These are phyloP conservation scores for Aspergillus puulaauensis DNA, from an alignment of 2,329 filamentous ascomycete species.

Conservation along the genomic window DNA sequence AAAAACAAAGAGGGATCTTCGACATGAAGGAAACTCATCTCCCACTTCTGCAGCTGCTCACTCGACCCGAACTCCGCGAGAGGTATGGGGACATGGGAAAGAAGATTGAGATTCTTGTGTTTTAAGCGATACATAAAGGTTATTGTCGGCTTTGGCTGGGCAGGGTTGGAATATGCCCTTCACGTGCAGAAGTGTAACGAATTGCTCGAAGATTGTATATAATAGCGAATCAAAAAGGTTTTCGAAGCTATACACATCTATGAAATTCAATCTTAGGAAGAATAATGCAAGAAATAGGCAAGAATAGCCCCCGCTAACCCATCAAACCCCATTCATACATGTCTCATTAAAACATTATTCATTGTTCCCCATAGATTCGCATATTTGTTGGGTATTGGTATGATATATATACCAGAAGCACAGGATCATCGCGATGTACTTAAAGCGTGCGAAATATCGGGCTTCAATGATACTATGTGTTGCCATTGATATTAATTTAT, in stretches of 20 bases:
- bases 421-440: background rate
- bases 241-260: background rate
- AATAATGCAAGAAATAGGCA: background rate
- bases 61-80: conserved; percentile 68
- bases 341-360: background rate
- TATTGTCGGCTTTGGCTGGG: conserved; percentile 11
- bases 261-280: background rate
- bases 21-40: conserved; percentile 94
- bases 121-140: conserved; percentile 37
- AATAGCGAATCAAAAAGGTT: background rate
- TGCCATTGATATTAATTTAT: background rate
- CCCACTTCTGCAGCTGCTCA: conserved; percentile 73
- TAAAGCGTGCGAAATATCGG: background rate
- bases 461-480: background rate
- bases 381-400: background rate
- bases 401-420: too few species aligned
- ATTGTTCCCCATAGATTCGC: background rate
- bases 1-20: conserved; percentile 89
- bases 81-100: conserved; percentile 61
- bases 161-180: background rate
- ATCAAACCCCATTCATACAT: background rate
- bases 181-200: background rate
- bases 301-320: background rate
- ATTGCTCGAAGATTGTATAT: conserved; percentile 1
- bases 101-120: conserved; percentile 51